Conservation (phyloP, 208 protist species). For the Leishmania major region DNA sequence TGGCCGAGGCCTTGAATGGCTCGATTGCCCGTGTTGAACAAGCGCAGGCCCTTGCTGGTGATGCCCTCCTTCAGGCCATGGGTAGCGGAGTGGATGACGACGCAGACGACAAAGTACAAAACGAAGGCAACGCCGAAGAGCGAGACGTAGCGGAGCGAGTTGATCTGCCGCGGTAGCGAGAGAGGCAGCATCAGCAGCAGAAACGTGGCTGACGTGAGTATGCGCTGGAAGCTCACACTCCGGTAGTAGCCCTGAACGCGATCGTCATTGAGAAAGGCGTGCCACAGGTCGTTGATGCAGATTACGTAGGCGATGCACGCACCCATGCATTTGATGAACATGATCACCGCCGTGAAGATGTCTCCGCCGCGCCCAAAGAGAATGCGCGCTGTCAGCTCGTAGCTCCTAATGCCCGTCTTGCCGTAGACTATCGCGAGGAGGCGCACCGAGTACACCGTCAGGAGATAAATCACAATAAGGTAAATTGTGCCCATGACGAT, state of each 20-base stretch:
- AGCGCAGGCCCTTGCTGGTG: slow-evolving; percentile 25
- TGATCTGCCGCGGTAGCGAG: slow-evolving; percentile 70
- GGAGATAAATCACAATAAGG: slow-evolving; percentile 59
- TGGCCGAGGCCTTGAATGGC: slow-evolving; percentile 51
- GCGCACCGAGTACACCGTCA: slow-evolving; percentile 73
- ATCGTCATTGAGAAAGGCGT: slow-evolving; percentile 49
- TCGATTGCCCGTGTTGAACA: slow-evolving; percentile 36
- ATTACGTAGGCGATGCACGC: slow-evolving; percentile 81
- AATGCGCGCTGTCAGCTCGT: slow-evolving; percentile 56
- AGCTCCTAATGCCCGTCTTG: slow-evolving; percentile 64
- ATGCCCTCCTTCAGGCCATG: slow-evolving; percentile 35
- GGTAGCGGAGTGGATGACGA: slow-evolving; percentile 52
- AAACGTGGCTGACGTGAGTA: slow-evolving; percentile 55
- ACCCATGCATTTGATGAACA: slow-evolving; percentile 79
- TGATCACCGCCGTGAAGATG: slow-evolving; percentile 63
- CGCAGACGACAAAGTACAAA: slow-evolving; percentile 68
- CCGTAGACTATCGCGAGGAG: slow-evolving; percentile 47
- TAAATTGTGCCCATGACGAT: slow-evolving; percentile 68
- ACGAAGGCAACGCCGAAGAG: slow-evolving; percentile 68
- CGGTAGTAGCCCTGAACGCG: slow-evolving; percentile 37
- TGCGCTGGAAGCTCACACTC: slow-evolving; percentile 28
- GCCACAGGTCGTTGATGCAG: slow-evolving; percentile 54
- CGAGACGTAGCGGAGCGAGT: slow-evolving; percentile 80
- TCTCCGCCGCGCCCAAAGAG: slow-evolving; percentile 60
- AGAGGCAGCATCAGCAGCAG: slow-evolving; percentile 75